These are phyloP conservation scores for Choiromyces venosus DNA, from an alignment of 495 filamentous ascomycete genomes.

Conservation along the genomic window DNA sequence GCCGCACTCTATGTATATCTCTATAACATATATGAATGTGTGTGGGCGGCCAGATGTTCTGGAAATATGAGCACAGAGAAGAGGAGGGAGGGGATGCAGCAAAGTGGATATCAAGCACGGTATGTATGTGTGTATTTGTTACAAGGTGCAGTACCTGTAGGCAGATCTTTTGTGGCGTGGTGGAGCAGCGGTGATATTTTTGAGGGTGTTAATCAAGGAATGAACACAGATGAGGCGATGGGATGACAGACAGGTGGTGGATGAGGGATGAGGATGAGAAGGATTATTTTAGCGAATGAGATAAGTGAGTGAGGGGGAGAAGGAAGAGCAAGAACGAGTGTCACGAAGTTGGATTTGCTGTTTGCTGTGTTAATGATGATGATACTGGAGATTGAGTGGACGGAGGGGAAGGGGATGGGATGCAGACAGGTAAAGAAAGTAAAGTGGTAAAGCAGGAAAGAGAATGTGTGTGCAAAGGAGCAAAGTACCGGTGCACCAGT, in stretches of 20 bases:
- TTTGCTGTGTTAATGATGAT: neutral
- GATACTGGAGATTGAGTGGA: neutral
- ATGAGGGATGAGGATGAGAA: neutral
- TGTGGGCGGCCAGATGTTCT: neutral
- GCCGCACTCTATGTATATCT: neutral
- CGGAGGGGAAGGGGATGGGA: neutral
- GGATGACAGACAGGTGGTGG: neutral
- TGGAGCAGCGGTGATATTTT: neutral
- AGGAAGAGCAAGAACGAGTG: neutral
- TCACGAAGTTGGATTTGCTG: neutral
- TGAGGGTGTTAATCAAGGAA: neutral
- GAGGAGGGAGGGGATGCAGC: neutral
- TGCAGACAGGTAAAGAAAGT: neutral
- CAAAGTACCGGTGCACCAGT: neutral
- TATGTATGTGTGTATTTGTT: neutral
- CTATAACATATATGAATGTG: neutral
- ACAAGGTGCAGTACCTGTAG: neutral
- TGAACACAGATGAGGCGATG: neutral
- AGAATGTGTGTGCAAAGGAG: neutral
- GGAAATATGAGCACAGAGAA: neutral
- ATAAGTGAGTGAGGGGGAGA: neutral
- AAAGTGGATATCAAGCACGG: neutral
- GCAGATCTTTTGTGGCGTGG: neutral
- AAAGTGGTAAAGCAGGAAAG: neutral
- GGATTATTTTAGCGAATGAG: neutral